phyloP scores from a whole-genome alignment of 1,139 yeast genomes.

The Pichia sp. region DNA sequence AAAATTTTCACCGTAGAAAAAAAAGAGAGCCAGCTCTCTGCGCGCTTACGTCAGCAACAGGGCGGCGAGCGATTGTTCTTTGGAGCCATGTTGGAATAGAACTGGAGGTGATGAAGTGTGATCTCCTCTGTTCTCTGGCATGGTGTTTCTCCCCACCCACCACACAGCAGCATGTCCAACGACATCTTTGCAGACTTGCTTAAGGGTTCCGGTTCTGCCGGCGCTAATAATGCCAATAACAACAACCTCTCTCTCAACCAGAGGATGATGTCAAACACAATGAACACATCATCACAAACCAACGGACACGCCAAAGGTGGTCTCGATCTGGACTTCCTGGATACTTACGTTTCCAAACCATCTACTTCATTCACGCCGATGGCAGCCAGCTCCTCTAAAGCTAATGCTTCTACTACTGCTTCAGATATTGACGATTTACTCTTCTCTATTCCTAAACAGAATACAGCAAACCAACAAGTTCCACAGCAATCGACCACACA shows the following conservation, averaged over 20 bases:
- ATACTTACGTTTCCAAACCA: slow-evolving; percentile 13
- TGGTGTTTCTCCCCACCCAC: too few relatives aligned
- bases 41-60: background rate
- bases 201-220: slow-evolving; percentile 22
- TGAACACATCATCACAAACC: slow-evolving; percentile 3
- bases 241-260: slow-evolving; percentile 30
- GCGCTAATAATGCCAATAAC: background rate
- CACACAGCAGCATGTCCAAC: slow-evolving; percentile 12
- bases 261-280: slow-evolving; percentile 20
- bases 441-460: slow-evolving; percentile 22
- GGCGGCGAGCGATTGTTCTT: too few relatives aligned
- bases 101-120: background rate
- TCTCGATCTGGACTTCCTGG: slow-evolving; percentile 21
- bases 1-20: background rate
- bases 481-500: slow-evolving; percentile 4
- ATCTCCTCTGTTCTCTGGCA: too few relatives aligned
- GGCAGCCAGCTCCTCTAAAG: background rate
- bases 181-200: slow-evolving; percentile 49
- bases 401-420: background rate
- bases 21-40: background rate
- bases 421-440: slow-evolving; percentile 12
- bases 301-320: background rate
- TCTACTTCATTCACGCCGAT: background rate
- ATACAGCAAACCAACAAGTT: slow-evolving; percentile 17
- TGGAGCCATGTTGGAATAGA: too few relatives aligned